A percentile compares a stretch with the other conserved stretches of the same genome.
phyloP scores from a whole-genome alignment of 805 yeast species.

The Zygosaccharomyces bisporus region DNA sequence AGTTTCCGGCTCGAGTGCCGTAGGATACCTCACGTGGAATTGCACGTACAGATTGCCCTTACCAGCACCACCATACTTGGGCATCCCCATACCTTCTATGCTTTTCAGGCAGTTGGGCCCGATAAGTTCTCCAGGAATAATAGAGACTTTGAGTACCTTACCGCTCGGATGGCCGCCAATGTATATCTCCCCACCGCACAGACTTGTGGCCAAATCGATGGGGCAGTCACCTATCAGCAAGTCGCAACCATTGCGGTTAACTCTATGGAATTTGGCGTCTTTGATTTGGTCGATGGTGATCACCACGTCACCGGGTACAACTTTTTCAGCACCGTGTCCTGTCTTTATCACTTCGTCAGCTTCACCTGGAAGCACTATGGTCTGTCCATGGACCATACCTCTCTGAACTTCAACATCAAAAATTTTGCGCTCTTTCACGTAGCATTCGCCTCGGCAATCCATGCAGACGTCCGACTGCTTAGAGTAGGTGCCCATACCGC shows the following conservation, averaged over 20 bases:
- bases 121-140: constrained; percentile 50
- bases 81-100: constrained; percentile 53
- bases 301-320: constrained; percentile 65
- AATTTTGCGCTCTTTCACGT: constrained; percentile 46
- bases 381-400: constrained; percentile 53
- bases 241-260: constrained; percentile 45
- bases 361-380: constrained; percentile 51
- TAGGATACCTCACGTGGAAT: constrained; percentile 58
- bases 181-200: constrained; percentile 51
- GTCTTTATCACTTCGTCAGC: constrained; percentile 59
- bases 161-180: constrained; percentile 34
- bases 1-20: constrained; percentile 21
- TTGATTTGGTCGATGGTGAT: constrained; percentile 42
- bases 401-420: constrained; percentile 51
- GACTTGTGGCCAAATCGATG: constrained; percentile 51
- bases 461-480: constrained; percentile 37
- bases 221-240: constrained; percentile 41
- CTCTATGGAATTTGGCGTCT: constrained; percentile 35
- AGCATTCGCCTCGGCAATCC: constrained; percentile 45
- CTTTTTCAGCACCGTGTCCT: constrained; percentile 22
- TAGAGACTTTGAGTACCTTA: constrained; percentile 41
- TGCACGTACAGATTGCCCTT: constrained; percentile 57
- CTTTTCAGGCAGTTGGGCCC: constrained; percentile 46
- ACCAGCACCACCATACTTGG: constrained; percentile 35
- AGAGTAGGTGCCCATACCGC: constrained; percentile 40